Percentiles rank a stretch among this genome's conserved stretches.
These are phyloP conservation scores for Penicillium lividum DNA, from an alignment of 495 filamentous ascomycete genomes.

Conservation along the genomic window DNA sequence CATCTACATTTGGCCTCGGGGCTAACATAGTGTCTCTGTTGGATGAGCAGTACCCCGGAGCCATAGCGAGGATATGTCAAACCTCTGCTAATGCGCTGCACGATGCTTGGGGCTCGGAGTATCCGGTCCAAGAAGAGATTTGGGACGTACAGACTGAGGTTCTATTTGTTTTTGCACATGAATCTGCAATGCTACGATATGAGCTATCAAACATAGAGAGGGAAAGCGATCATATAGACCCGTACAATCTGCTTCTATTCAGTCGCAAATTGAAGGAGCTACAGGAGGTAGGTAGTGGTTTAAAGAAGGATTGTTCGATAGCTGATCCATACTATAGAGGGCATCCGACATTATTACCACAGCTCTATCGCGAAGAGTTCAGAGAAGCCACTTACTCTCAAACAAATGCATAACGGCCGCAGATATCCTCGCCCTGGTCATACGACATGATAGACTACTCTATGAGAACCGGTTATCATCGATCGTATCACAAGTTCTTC, in stretches of 20 bases:
- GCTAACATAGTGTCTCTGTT: not conserved
- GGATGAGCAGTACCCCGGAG: not conserved
- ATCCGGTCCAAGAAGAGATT: not conserved
- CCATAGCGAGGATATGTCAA: not conserved
- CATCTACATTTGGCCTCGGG: not conserved
- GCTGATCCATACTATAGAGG: not conserved
- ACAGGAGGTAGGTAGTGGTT: not conserved
- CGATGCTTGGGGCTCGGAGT: not conserved
- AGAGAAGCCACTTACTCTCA: not conserved
- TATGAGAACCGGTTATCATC: not conserved
- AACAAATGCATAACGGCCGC: not conserved
- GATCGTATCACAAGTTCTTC: not conserved
- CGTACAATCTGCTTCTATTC: not conserved
- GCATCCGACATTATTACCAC: not conserved
- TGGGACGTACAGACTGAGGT: not conserved
- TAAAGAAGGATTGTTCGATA: not conserved
- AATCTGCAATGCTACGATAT: not conserved
- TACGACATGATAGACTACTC: not conserved
- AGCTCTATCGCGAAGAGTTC: not conserved
- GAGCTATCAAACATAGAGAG: not conserved
- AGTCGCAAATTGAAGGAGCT: not conserved
- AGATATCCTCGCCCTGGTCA: not conserved
- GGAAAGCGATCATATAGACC: not conserved
- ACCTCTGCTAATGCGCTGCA: not conserved
- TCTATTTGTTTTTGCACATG: not conserved